A percentile compares a stretch with the other conserved stretches of the same genome.
Conservation (phyloP, 495 filamentous ascomycete genomes). For the Penicillium lagena region DNA sequence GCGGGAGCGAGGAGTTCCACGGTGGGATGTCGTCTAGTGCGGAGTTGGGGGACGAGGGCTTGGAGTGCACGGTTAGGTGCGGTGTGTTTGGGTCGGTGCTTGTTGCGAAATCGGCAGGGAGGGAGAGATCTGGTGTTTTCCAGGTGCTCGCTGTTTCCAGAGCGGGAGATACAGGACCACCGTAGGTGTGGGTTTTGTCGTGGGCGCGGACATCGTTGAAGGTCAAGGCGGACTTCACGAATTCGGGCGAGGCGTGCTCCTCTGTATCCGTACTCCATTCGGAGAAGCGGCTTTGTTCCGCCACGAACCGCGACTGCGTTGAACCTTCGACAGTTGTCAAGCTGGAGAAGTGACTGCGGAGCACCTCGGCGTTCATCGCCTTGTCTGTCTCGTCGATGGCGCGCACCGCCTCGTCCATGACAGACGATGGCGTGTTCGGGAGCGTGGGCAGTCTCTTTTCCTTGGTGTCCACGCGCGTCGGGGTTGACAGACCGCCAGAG, state of each 20-base stretch:
- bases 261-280: constrained; percentile 42
- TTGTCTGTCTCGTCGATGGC: constrained; percentile 33
- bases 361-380: constrained; percentile 25
- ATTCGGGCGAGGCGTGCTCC: constrained; percentile 29
- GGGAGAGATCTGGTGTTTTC: constrained; percentile 18
- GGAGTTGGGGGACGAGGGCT: constrained; percentile 29
- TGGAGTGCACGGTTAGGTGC: constrained; percentile 29
- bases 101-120: constrained; percentile 15
- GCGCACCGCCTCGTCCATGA: constrained; percentile 41
- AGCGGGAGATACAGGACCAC: constrained; percentile 6
- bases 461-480: constrained; percentile 19
- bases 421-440: constrained; percentile 41
- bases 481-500: constrained; percentile 20
- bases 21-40: constrained; percentile 23
- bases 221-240: constrained; percentile 29
- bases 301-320: constrained; percentile 12
- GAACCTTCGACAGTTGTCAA: constrained; percentile 34
- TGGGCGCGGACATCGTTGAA: constrained; percentile 17
- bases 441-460: constrained; percentile 41
- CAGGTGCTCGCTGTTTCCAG: constrained; percentile 12
- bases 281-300: constrained; percentile 39
- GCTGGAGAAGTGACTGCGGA: constrained; percentile 38
- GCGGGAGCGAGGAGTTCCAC: constrained; percentile 20
- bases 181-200: no score
- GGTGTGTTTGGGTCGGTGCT: constrained; percentile 34